Base-by-base conservation (phyloP, 2,329 filamentous ascomycete species). In the Cercospora berteroae region DNA sequence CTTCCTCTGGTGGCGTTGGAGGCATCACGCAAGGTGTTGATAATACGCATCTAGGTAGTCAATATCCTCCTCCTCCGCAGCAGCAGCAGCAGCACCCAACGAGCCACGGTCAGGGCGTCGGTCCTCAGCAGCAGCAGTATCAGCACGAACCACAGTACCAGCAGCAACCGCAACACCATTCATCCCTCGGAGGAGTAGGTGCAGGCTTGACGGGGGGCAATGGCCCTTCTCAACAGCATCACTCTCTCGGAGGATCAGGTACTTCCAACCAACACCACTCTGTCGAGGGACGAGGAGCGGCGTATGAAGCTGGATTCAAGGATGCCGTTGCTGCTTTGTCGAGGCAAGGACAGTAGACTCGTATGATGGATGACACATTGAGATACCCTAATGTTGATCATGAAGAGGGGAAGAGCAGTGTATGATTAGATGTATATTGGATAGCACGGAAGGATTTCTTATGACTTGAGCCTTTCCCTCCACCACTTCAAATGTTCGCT, bases 291-390 rank as follows among this genome's bases (percentile, higher is more conserved):
- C 42, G 56, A 20, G 65, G 61, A 12, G 65, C 60, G 52, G 61
- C 61, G 27, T 67, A 66, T 23, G 64, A 66, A 10, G 64, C 64
- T 10, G 59, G 64, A 2, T 66, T 57, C 44, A 66, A 63, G 25
- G 64, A 66, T 58, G 64, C 64, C 20, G 59, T 66, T n/a, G 58
- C 58, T 42, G 31, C 58, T 18, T 60, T 60, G 58, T 42, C 58
- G 52, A 57, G 52, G 23, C 25, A 29, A 25, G 25, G 29, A 13
- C 52, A 57, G 52, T 57, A 57, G 52, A 10, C 25, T 25, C 5
- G 25, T 16, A 57, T 9, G 25, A 31, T 52, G 48, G 48, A 52
- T 31, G 52, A 57, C 7, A 31, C 16, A n/a, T 5, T 18, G 29
- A 16, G 52, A 57, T 57, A 57, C 52, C 29, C 29, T n/a, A 20